Evolutionary conservation across 257 asterid genomes (phyloP).

Genomic region (Osmanthus fragrans): DNA sequence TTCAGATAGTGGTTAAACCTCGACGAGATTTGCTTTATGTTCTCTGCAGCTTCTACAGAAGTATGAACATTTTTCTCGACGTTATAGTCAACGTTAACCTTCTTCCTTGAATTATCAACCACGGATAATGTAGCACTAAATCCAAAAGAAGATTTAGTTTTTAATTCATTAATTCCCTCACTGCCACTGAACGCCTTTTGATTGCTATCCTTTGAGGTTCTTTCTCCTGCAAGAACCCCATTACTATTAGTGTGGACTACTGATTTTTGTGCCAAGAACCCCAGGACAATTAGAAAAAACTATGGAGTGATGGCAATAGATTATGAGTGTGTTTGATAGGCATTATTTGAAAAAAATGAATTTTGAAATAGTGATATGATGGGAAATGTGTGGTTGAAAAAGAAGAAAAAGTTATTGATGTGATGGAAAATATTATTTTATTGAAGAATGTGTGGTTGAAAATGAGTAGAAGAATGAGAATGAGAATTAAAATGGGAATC

Average conservation of each 20-base stretch:
- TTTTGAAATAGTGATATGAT: no score
- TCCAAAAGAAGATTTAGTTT: constrained; percentile 31
- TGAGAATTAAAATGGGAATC: no score
- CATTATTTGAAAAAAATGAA: no score
- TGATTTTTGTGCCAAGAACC: constrained; percentile 22
- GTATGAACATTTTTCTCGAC: constrained; percentile 34
- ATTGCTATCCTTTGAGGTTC: constrained; percentile 30
- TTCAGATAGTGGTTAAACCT: constrained; percentile 48
- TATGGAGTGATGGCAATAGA: constrained; percentile 8
- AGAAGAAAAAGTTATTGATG: no score
- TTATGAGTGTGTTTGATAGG: no score
- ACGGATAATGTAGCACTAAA: constrained; percentile 27
- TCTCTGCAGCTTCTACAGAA: constrained; percentile 33
- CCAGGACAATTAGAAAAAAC: constrained; percentile 11
- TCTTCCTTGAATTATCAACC: constrained; percentile 35
- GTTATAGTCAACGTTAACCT: constrained; percentile 25
- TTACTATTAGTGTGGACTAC: constrained; percentile 20
- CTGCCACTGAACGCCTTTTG: constrained; percentile 35
- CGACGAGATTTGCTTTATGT: constrained; percentile 33
- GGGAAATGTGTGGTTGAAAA: no score
- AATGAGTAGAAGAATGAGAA: no score
- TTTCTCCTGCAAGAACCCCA: constrained; percentile 68
- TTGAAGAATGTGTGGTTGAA: no score
- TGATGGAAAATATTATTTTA: no score
- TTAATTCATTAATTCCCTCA: constrained; percentile 34